Conservation (phyloP, 257 asterid genomes). For the Catharanthus roseus region DNA sequence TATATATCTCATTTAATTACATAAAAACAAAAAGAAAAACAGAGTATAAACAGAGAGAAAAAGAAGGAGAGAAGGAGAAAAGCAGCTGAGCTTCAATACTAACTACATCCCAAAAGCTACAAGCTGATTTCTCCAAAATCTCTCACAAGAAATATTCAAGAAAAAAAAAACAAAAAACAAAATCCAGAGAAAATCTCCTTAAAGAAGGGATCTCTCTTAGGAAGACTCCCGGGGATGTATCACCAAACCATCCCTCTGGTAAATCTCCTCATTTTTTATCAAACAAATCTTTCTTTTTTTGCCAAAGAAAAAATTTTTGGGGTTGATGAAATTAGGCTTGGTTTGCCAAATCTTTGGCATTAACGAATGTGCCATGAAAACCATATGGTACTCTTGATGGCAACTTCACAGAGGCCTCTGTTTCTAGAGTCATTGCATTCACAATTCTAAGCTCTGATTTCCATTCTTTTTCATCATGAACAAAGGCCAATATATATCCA, state of each 20-base stretch:
- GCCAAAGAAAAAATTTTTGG: not conserved
- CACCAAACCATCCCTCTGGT: slow-evolving; percentile 75
- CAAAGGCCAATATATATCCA: slow-evolving; percentile 74
- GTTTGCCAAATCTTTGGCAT: slow-evolving; percentile 48
- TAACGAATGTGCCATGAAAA: slow-evolving; percentile 84
- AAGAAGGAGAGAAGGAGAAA: slow-evolving; percentile 34
- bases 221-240: slow-evolving; percentile 88
- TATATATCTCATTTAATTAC: slow-evolving; percentile 14
- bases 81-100: slow-evolving; percentile 89
- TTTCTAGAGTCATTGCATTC: slow-evolving; percentile 53
- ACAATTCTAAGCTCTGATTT: slow-evolving; percentile 76
- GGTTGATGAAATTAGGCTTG: slow-evolving; percentile 47
- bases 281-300: too few relatives aligned
- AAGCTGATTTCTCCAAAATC: slow-evolving; percentile 56
- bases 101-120: slow-evolving; percentile 82
- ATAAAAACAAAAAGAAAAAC: slow-evolving; percentile 4
- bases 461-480: slow-evolving; percentile 68
- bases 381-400: slow-evolving; percentile 96
- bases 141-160: slow-evolving; percentile 32
- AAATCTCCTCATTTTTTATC: slow-evolving; percentile 33
- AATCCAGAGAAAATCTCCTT: slow-evolving; percentile 17
- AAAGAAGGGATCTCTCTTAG: slow-evolving; percentile 16
- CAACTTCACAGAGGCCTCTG: slow-evolving; percentile 65
- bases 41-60: slow-evolving; percentile 26
- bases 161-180: slow-evolving; percentile 4